Conservation (phyloP, 2,329 filamentous ascomycete species). For the Fusarium agapanthi region DNA sequence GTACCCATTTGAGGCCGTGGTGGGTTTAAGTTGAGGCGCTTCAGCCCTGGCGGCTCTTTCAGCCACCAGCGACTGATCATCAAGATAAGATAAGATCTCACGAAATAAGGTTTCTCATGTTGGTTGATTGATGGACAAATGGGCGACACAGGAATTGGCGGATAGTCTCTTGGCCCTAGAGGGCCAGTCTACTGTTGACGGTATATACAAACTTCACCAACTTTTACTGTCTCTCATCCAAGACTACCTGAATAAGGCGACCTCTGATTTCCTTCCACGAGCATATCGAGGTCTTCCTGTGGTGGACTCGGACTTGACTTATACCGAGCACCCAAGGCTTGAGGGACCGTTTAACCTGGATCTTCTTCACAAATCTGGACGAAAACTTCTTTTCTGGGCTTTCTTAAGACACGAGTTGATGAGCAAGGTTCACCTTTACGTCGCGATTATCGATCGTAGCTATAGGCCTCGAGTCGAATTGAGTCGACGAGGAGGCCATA, state of each 20-base stretch:
- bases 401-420: conserved; percentile 1
- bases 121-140: not conserved
- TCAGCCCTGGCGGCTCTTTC: conserved; percentile 5
- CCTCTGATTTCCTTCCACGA: not conserved
- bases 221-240: not conserved
- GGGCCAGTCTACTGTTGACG: not conserved
- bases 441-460: not conserved
- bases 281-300: not conserved
- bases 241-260: conserved; percentile 11
- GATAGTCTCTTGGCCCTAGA: not conserved
- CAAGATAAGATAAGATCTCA: conserved; percentile 22
- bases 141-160: not conserved
- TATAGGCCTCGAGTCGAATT: not conserved
- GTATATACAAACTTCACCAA: not conserved
- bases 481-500: not conserved
- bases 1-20: not conserved
- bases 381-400: not conserved
- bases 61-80: not conserved
- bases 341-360: not conserved
- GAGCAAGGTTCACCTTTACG: not conserved
- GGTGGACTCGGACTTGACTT: not conserved
- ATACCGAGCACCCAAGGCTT: not conserved
- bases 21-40: conserved; percentile 6
- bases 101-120: not conserved
- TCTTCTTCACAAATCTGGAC: not conserved